Evolutionary conservation across 176 grass and related monocot genomes (phyloP).

Genomic region (Echinochloa phyllopogon): DNA sequence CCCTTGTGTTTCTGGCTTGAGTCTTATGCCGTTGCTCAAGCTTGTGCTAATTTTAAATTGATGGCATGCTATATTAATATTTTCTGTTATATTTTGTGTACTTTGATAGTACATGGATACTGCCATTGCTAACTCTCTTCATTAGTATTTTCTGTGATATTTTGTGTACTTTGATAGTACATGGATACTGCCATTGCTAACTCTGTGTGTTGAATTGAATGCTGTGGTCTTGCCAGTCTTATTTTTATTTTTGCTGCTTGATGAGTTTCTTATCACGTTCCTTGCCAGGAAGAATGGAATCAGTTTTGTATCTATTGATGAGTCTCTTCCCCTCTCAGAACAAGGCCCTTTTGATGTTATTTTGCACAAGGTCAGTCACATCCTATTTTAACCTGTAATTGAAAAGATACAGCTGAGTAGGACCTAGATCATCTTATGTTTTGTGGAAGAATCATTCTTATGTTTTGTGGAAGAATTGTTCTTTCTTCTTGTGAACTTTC

Average conservation of each 20-base stretch:
- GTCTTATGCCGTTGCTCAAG: neutral
- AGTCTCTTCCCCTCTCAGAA: slow-evolving; percentile 60
- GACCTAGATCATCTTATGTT: neutral
- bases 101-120: neutral
- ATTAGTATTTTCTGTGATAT: neutral
- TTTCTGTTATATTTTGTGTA: neutral
- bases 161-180: neutral
- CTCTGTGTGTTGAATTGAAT: neutral
- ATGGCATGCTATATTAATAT: neutral
- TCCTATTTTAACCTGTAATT: neutral
- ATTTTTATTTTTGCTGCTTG: neutral
- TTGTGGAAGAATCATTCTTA: neutral
- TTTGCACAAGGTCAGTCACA: slow-evolving; percentile 82
- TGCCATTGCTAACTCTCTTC: too few species aligned
- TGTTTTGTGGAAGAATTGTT: neutral
- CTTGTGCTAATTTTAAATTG: neutral
- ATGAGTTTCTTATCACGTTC: slow-evolving; percentile 14
- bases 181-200: neutral
- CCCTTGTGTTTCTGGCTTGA: neutral
- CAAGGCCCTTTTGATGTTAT: slow-evolving; percentile 98
- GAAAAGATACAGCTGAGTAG: neutral
- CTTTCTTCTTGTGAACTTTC: neutral
- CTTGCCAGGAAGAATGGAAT: slow-evolving; percentile 88
- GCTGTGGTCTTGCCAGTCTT: slow-evolving; percentile 19
- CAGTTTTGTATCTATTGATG: slow-evolving; percentile 79